Base-by-base conservation (phyloP, 2,329 filamentous ascomycete species). In the Amphichorda felina region DNA sequence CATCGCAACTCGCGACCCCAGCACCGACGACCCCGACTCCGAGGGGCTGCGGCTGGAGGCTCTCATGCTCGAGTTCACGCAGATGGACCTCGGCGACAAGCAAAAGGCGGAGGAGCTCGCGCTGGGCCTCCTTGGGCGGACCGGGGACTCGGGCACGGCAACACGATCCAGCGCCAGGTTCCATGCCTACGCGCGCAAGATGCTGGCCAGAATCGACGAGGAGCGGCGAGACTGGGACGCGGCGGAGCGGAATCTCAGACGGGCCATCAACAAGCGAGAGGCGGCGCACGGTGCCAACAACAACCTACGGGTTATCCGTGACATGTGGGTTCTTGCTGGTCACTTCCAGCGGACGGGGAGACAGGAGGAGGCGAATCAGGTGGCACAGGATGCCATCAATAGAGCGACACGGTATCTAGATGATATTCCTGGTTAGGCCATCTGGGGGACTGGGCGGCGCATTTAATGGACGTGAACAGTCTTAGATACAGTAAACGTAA, bases 111-210 rank as follows among this genome's bases (percentile, higher is more conserved):
- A 58, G 39, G 25, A 47, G 21, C 40, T 58, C 22, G 56, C 54
- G 2, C 19, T 46, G 19, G 40, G 45, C 18, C 30, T 59, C 33
- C 45, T 59, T 7, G 21, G 46, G 5, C 45, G 42, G 13, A 56
- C 54, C 13, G 45, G 42, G 8, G n/a, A 34, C 17, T 43, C 43
- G 6, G 41, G 42, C 5, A 42, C 47, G 3, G 48, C 47, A 18
- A 49, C 51, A 2, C 50, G 50, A 19, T 51, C 51, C 2, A 49
- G 44, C 34, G 56, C 50, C 8, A 46, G 56, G n/a, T 59, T 59
- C 25, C 56, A 59, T 33, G 56, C 56, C 4, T 59, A 59, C 33
- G 56, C 54, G 15, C 53, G 49, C 35, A 59, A 59, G 42, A 59
- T 59, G 56, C 43, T 59, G 25, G 55, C 56, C 1, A 44, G 56